A percentile compares a stretch with the other conserved stretches of the same genome.
These are phyloP conservation scores for Vickermania ingenoplastis DNA, from an alignment of 208 protist genomes.

Conservation along the genomic window DNA sequence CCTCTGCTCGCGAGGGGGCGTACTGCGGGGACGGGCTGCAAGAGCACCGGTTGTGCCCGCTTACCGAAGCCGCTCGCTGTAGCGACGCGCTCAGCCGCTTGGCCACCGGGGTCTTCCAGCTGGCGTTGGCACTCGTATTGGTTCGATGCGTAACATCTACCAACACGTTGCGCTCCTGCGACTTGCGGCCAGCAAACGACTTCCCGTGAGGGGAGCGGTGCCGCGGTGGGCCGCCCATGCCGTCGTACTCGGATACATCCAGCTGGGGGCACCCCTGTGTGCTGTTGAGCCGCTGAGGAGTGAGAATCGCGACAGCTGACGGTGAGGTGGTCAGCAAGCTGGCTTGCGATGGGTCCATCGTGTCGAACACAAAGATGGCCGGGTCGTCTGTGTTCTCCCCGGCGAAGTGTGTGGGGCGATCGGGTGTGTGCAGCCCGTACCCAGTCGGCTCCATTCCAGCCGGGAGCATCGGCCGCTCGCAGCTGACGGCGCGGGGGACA, in stretches of 20 bases:
- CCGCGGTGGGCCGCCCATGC: background rate
- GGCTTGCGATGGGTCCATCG: slow-evolving; percentile 52
- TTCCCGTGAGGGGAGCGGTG: background rate
- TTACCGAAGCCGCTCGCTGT: slow-evolving; percentile 7
- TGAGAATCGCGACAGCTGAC: slow-evolving; percentile 61
- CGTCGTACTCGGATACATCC: slow-evolving; percentile 69
- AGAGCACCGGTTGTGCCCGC: background rate
- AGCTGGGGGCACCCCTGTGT: slow-evolving; percentile 15
- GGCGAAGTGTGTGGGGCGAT: slow-evolving; percentile 30
- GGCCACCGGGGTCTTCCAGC: slow-evolving; percentile 3
- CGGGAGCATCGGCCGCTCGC: background rate
- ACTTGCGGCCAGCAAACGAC: background rate
- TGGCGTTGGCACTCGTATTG: background rate
- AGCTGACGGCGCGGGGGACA: background rate
- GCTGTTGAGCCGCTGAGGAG: slow-evolving; percentile 48
- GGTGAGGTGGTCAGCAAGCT: slow-evolving; percentile 63
- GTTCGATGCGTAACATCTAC: background rate
- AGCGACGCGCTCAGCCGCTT: slow-evolving; percentile 16
- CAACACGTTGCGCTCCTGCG: background rate
- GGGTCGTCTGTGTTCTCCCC: slow-evolving; percentile 65
- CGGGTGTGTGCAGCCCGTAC: slow-evolving; percentile 7
- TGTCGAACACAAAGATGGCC: slow-evolving; percentile 78
- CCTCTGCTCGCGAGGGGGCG: slow-evolving; percentile 9
- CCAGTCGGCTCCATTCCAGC: background rate
- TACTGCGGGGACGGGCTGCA: background rate